Conservation (phyloP, 1,284 basidiomycete species). For the Ceratobasidium sp. region DNA sequence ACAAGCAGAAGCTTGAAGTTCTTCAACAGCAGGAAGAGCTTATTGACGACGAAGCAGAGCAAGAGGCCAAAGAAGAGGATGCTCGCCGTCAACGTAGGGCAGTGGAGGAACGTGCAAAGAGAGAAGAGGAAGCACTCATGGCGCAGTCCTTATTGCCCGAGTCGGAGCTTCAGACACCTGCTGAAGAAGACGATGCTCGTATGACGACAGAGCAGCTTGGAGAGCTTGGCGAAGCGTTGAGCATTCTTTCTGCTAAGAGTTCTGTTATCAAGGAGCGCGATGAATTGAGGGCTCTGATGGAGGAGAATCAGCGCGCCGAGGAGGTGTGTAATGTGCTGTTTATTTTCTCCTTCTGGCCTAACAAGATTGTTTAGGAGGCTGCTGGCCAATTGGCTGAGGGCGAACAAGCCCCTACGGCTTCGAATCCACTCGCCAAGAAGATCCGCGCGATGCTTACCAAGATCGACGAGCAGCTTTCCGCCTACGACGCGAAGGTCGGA, state of each 20-base stretch:
- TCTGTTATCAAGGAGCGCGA: conserved; percentile 96
- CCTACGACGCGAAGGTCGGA: conserved; percentile 92
- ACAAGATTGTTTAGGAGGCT: conserved; percentile 36
- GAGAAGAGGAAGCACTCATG: conserved; percentile 72
- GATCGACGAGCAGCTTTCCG: conserved; percentile 92
- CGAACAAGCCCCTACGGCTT: conserved; percentile 61
- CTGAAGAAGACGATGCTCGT: conserved; percentile 73
- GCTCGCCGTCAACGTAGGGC: conserved; percentile 87
- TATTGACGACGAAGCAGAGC: conserved; percentile 98
- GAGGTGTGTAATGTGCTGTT: conserved; percentile 62
- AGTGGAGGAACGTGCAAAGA: conserved; percentile 67
- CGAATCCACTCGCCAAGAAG: conserved; percentile 88
- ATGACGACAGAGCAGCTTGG: conserved; percentile 98
- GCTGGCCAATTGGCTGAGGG: conserved; percentile 21
- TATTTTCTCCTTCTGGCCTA: background rate
- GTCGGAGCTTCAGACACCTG: conserved; percentile 66
- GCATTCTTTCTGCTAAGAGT: conserved; percentile 93
- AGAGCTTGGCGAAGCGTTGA: conserved; percentile 92
- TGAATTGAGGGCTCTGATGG: conserved; percentile 89
- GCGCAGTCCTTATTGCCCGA: conserved; percentile 82
- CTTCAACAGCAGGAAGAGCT: conserved; percentile 98
- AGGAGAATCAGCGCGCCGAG: conserved; percentile 89
- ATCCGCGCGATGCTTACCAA: conserved; percentile 96
- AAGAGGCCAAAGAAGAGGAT: conserved; percentile 94
- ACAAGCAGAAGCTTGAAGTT: conserved; percentile 98